Evolutionary conservation across 2,329 filamentous ascomycete species (phyloP), one percentile per base, ranked within the genome.

Genomic region (Trichoderma harzianum): DNA sequence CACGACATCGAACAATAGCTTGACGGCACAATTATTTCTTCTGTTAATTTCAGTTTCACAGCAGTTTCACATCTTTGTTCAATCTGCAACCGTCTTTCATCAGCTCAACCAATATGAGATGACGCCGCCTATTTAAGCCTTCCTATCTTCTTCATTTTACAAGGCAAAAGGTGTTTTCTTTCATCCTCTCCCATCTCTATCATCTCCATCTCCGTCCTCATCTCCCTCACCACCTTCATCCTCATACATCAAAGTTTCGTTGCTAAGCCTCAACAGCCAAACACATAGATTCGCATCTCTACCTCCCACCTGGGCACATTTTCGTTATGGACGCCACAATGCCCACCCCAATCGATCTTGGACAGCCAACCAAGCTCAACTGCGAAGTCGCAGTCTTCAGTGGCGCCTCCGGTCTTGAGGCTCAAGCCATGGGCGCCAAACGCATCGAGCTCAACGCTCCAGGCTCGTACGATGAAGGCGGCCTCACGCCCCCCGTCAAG

Each of bases 321-420:
- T 21, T 14, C 57, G 18, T 14, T 14, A 60, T 24, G 28, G 8
- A 6, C 47, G 6, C 10, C n/a, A 62, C 36, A 51, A 69, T 69
- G 67, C 67, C 67, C 14, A 69, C 67, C 2, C 67, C 70, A 18
- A 36, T 68, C 21, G 55, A 68, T 55, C 61, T 30, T 43, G 53
- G 64, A 18, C 63, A 68, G 57, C 4, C 67, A 18, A 69, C 67
- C 28, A 62, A 24, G 30, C 67, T 69, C 64, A 68, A 43, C 58
- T 65, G 69, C 21, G 88, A 90, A 76, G 81, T 89, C 57, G 86
- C 88, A 70, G 83, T 87, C 75, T 90, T 89, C 78, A 85, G 85
- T 53, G 77, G 82, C 28, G 72, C 74, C 14, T 80, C 81, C 6
- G 85, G 84, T 39, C 74, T 79, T 43, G 72, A 75, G 11, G 85